phyloP scores from a whole-genome alignment of 2,329 filamentous ascomycete genomes.

The Colletotrichum tabaci region DNA sequence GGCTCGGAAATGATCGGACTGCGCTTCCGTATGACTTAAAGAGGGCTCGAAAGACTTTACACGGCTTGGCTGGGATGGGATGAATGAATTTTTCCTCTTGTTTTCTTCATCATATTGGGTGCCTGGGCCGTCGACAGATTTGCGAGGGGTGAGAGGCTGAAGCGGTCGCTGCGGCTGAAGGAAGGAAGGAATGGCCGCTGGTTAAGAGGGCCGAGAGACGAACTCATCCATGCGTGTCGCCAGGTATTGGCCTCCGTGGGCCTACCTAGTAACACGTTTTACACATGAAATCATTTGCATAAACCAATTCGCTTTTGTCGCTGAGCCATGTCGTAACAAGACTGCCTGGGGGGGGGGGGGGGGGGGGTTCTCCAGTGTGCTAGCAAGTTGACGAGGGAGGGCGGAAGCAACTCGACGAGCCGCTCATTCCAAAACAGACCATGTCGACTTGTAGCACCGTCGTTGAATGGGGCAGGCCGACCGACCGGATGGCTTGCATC shows the following conservation, averaged over 20 bases:
- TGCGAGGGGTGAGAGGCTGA: conserved; percentile 15
- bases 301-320: not conserved
- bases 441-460: too few relatives aligned
- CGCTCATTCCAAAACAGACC: too few relatives aligned
- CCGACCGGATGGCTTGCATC: too few relatives aligned
- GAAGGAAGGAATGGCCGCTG: conserved; percentile 18
- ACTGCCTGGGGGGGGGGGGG: not conserved
- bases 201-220: conserved; percentile 11
- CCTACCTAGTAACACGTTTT: conserved; percentile 27
- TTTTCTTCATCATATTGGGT: conserved; percentile 44
- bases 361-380: too few relatives aligned
- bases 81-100: conserved; percentile 43
- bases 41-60: conserved; percentile 33
- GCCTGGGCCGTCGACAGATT: conserved; percentile 33
- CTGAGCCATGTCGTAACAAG: not conserved
- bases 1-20: conserved; percentile 34
- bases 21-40: conserved; percentile 35
- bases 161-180: conserved; percentile 16
- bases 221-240: conserved; percentile 22
- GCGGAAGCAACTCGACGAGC: too few relatives aligned
- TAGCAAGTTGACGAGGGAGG: too few relatives aligned
- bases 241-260: conserved; percentile 19
- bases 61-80: conserved; percentile 43
- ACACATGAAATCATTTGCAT: conserved; percentile 38
- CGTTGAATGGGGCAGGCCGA: too few relatives aligned